Conservation (phyloP, 345 rosid genomes). For the Gossypium ekmanianum region DNA sequence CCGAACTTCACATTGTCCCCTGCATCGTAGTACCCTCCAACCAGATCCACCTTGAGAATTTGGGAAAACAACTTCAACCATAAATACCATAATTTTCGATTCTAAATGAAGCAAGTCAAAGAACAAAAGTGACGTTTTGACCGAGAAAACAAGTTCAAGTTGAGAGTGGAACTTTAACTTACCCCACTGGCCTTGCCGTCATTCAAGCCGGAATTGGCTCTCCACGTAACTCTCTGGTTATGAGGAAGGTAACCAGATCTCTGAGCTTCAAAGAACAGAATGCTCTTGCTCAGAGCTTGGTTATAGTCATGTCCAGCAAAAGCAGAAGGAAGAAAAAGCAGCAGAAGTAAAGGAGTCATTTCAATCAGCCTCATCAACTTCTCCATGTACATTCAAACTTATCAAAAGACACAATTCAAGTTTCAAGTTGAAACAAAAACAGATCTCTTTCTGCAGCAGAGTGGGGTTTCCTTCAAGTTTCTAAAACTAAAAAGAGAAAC, state of each 20-base stretch:
- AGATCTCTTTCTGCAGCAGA: conserved; percentile 15
- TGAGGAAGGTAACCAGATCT: conserved; percentile 90
- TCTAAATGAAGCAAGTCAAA: neutral
- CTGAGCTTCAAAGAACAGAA: conserved; percentile 97
- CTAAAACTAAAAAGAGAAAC: conserved; percentile 14
- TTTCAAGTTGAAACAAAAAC: neutral
- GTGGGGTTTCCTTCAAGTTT: conserved; percentile 13
- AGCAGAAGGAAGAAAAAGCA: conserved; percentile 56
- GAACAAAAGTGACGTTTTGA: neutral
- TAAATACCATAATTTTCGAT: neutral
- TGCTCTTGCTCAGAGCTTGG: conserved; percentile 88
- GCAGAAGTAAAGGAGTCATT: conserved; percentile 45
- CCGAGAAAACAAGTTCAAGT: neutral
- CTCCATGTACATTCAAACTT: conserved; percentile 25
- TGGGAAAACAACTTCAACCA: neutral
- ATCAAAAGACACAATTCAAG: neutral
- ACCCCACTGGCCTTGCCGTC: conserved; percentile 99
- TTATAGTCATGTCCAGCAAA: conserved; percentile 84
- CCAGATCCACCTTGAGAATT: conserved; percentile 75
- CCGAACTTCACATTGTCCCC: conserved; percentile 99
- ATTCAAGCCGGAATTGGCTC: conserved; percentile 78
- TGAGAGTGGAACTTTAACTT: conserved; percentile 26
- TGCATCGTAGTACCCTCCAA: conserved; percentile 98
- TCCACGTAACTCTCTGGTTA: conserved; percentile 89
- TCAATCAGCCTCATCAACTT: conserved; percentile 28